Evolutionary conservation across 495 filamentous ascomycete species (phyloP).

Genomic region (Pyrenopolyporus hunteri): DNA sequence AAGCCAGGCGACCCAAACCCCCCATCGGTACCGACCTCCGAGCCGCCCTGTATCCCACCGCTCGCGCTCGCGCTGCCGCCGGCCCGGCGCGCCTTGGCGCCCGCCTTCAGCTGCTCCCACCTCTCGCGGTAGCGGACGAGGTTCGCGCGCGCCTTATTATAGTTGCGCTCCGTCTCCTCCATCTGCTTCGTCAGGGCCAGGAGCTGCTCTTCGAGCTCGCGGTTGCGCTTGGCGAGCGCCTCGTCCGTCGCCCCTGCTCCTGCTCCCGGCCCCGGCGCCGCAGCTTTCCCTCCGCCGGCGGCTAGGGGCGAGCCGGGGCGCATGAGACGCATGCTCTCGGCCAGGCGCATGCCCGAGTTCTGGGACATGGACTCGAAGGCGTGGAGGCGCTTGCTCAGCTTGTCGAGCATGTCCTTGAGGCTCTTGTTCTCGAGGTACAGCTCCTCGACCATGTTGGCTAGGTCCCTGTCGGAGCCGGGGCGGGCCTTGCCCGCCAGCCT

Average conservation of each 20-base stretch:
- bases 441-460: conserved; percentile 74
- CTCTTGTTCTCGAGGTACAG: conserved; percentile 79
- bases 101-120: conserved; percentile 86
- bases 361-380: conserved; percentile 88
- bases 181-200: conserved; percentile 57
- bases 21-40: conserved; percentile 16
- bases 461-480: conserved; percentile 35
- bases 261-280: conserved; percentile 4
- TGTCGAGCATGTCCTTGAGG: conserved; percentile 75
- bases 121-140: conserved; percentile 73
- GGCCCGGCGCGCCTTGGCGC: conserved; percentile 71
- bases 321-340: conserved; percentile 77
- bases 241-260: conserved; percentile 35
- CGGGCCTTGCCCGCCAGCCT: conserved; percentile 40
- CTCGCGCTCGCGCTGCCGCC: conserved; percentile 43
- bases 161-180: conserved; percentile 64
- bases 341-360: conserved; percentile 76
- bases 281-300: conserved; percentile 23
- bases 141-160: conserved; percentile 70
- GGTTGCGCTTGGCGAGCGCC: conserved; percentile 49
- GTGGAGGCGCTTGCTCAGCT: conserved; percentile 75
- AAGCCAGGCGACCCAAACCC: conserved; percentile 32
- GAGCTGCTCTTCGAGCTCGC: conserved; percentile 66
- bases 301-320: conserved; percentile 52
- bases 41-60: conserved; percentile 6